phyloP scores from a whole-genome alignment of 2,329 filamentous ascomycete species.

The Alternaria alternata region DNA sequence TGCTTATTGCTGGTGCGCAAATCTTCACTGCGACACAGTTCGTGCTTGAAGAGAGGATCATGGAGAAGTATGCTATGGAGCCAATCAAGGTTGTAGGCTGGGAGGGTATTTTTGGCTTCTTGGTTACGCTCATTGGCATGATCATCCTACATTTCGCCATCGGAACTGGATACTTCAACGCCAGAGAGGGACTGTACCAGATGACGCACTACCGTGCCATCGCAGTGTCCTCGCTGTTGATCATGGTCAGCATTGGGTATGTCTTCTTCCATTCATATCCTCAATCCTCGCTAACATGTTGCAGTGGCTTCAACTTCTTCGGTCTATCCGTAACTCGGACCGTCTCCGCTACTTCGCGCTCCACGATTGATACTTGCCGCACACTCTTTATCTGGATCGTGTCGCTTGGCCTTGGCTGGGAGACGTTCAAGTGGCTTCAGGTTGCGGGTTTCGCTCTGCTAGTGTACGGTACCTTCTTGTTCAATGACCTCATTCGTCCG shows the following conservation, averaged over 20 bases:
- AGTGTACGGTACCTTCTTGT: constrained; percentile 95
- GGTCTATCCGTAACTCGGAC: constrained; percentile 89
- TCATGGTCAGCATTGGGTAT: constrained; percentile 98
- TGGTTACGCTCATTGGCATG: constrained; percentile 80
- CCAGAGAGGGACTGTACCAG: constrained; percentile 83
- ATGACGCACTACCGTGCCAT: constrained; percentile 76
- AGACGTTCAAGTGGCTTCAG: constrained; percentile 97
- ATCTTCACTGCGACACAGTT: constrained; percentile 98
- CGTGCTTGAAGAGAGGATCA: constrained; percentile 91
- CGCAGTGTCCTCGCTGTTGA: constrained; percentile 79
- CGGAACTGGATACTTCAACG: constrained; percentile 89
- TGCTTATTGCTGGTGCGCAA: constrained; percentile 91
- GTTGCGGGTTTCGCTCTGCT: constrained; percentile 86
- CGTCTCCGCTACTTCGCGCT: constrained; percentile 91
- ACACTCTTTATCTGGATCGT: constrained; percentile 99
- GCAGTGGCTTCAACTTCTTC: constrained; percentile 97
- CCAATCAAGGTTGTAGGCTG: constrained; percentile 93
- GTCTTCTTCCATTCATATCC: constrained; percentile 41
- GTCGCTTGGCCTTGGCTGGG: constrained; percentile 91
- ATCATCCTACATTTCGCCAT: constrained; percentile 78
- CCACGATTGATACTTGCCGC: constrained; percentile 95
- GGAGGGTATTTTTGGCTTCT: constrained; percentile 93
- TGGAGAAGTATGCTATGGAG: constrained; percentile 80
- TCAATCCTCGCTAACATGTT: constrained; percentile 18
- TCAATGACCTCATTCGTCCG: constrained; percentile 90